Evolutionary conservation across 139 green algal genomes (phyloP).

Genomic region (Chlorella ohadii): DNA sequence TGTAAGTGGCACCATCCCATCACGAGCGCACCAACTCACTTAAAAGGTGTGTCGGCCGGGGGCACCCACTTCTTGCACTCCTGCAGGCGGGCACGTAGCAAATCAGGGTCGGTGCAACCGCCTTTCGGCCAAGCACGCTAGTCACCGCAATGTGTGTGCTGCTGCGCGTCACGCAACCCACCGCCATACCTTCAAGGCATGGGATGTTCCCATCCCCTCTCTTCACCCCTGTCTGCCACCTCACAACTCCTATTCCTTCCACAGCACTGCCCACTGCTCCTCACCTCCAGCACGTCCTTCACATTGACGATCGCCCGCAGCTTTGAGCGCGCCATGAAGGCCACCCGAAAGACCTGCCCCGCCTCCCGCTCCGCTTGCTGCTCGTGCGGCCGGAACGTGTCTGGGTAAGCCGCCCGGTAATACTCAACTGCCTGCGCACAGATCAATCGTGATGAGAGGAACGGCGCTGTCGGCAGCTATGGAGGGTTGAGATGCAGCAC

Average conservation of each 20-base stretch:
- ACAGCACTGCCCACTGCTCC: not conserved
- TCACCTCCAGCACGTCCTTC: not conserved
- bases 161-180: too few relatives aligned
- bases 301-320: conserved; percentile 15
- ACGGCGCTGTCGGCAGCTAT: too few relatives aligned
- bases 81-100: not conserved
- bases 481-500: too few relatives aligned
- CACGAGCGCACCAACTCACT: not conserved
- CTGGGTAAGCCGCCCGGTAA: not conserved
- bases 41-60: not conserved
- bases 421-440: conserved; percentile 5
- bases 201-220: too few relatives aligned
- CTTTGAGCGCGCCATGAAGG: not conserved
- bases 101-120: not conserved
- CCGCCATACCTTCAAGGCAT: too few relatives aligned
- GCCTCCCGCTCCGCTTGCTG: not conserved
- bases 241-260: too few relatives aligned
- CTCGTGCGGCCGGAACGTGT: not conserved
- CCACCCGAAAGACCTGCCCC: conserved; percentile 2
- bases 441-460: too few relatives aligned
- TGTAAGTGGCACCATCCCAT: too few relatives aligned
- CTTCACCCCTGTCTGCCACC: too few relatives aligned
- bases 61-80: conserved; percentile 25
- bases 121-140: too few relatives aligned
- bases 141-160: too few relatives aligned